Evolutionary conservation across 441 rosid species (phyloP).

Genomic region (Populus hybrid): DNA sequence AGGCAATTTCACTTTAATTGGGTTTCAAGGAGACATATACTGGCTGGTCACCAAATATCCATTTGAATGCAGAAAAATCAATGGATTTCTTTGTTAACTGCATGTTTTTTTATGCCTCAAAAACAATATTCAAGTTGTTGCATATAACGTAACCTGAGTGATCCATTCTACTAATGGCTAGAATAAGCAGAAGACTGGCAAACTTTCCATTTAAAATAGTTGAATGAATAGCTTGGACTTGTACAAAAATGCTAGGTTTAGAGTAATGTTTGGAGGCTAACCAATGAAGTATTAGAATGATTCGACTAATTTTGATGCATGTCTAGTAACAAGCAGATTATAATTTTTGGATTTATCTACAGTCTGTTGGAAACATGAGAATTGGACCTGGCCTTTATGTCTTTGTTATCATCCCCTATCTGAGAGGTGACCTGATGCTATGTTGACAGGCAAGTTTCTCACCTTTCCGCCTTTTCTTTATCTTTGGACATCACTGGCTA

Average conservation of each 20-base stretch:
- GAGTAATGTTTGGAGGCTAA: not conserved
- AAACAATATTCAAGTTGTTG: not conserved
- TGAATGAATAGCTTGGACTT: not conserved
- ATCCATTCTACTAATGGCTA: not conserved
- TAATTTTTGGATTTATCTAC: not conserved
- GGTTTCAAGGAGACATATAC: not conserved
- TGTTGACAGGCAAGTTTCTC: too few relatives aligned
- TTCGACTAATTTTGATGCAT: not conserved
- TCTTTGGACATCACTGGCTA: too few relatives aligned
- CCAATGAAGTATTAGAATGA: not conserved
- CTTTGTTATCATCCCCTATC: not conserved
- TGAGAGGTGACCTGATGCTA: too few relatives aligned
- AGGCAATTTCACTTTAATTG: not conserved
- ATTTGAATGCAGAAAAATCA: not conserved
- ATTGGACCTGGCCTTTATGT: not conserved
- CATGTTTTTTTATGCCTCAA: not conserved
- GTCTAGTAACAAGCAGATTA: not conserved
- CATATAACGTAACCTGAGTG: not conserved
- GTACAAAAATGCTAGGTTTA: not conserved
- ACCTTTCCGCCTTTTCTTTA: too few relatives aligned
- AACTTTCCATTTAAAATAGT: not conserved
- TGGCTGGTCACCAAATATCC: not conserved
- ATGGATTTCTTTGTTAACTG: not conserved
- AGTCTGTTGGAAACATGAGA: not conserved
- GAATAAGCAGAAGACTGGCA: not conserved